phyloP scores from a whole-genome alignment of 2,329 filamentous ascomycete species.

The Pseudogymnoascus sp. region DNA sequence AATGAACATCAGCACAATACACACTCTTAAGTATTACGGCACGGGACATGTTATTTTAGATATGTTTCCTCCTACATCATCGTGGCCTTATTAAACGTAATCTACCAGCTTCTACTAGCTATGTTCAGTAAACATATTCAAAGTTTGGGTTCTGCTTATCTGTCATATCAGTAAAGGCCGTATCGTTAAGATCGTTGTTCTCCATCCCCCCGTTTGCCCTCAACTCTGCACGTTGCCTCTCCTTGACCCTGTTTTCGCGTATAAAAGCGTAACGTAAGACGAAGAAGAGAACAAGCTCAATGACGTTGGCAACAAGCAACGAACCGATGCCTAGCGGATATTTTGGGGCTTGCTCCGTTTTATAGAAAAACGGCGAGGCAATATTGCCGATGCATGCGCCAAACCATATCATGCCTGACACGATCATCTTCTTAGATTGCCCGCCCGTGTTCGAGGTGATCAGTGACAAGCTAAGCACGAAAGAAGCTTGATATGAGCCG shows the following conservation, averaged over 20 bases:
- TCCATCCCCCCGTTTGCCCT: conserved; percentile 4
- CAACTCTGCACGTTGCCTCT: conserved; percentile 12
- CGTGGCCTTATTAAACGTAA: neutral
- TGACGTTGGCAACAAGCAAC: conserved; percentile 35
- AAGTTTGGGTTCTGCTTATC: conserved; percentile 21
- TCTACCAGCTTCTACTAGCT: neutral
- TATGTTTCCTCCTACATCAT: neutral
- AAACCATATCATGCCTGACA: conserved; percentile 49
- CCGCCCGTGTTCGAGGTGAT: conserved; percentile 43
- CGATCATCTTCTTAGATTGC: conserved; percentile 43
- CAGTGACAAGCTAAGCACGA: conserved; percentile 46
- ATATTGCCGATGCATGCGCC: conserved; percentile 56
- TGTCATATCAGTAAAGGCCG: conserved; percentile 20
- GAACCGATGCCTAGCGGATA: conserved; percentile 37
- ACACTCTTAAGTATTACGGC: neutral
- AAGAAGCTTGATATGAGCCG: conserved; percentile 16
- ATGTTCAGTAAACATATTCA: conserved; percentile 17
- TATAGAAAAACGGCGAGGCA: conserved; percentile 56
- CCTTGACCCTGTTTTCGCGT: conserved; percentile 35
- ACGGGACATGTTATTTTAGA: neutral
- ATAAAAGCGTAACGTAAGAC: conserved; percentile 33
- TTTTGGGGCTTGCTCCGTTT: conserved; percentile 39
- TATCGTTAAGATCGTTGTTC: conserved; percentile 29
- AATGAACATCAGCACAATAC: neutral
- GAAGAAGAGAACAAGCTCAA: conserved; percentile 35